Conservation (phyloP, 345 rosid genomes). For the Citrus inodora region DNA sequence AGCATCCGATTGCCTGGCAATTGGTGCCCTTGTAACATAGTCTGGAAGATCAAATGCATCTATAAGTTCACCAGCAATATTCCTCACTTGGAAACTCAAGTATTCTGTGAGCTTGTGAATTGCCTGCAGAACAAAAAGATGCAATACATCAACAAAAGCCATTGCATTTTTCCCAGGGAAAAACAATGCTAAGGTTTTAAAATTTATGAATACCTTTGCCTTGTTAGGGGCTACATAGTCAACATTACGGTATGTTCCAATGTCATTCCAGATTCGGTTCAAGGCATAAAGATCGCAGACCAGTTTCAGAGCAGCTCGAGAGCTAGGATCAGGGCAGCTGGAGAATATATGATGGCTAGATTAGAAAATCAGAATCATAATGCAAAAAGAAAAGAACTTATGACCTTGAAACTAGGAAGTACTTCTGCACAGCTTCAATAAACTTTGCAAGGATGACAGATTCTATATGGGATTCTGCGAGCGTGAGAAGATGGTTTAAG, state of each 20-base stretch:
- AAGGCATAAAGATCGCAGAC: slow-evolving; percentile 94
- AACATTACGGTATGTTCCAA: slow-evolving; percentile 6
- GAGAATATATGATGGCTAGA: not conserved
- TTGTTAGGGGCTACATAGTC: slow-evolving; percentile 83
- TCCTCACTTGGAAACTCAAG: slow-evolving; percentile 85
- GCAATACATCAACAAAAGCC: not conserved
- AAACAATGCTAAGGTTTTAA: not conserved
- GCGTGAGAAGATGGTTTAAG: slow-evolving; percentile 95
- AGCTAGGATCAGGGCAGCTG: slow-evolving; percentile 77
- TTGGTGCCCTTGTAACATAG: slow-evolving; percentile 83
- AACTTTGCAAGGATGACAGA: slow-evolving; percentile 86
- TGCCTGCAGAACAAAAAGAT: slow-evolving; percentile 44
- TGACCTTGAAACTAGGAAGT: slow-evolving; percentile 17
- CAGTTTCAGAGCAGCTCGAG: slow-evolving; percentile 77
- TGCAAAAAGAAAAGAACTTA: not conserved
- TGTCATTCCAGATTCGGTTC: slow-evolving; percentile 63
- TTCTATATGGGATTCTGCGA: slow-evolving; percentile 97
- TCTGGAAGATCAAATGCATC: slow-evolving; percentile 86
- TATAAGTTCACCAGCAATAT: slow-evolving; percentile 71
- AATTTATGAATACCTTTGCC: slow-evolving; percentile 68
- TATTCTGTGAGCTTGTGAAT: slow-evolving; percentile 86
- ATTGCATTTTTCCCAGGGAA: not conserved
- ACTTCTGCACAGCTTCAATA: slow-evolving; percentile 87
- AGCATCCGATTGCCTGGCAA: slow-evolving; percentile 90
- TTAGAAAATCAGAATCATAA: slow-evolving; percentile 11